Base-by-base conservation (phyloP, 2,329 filamentous ascomycete species). In the Paradendryphiella salina region DNA sequence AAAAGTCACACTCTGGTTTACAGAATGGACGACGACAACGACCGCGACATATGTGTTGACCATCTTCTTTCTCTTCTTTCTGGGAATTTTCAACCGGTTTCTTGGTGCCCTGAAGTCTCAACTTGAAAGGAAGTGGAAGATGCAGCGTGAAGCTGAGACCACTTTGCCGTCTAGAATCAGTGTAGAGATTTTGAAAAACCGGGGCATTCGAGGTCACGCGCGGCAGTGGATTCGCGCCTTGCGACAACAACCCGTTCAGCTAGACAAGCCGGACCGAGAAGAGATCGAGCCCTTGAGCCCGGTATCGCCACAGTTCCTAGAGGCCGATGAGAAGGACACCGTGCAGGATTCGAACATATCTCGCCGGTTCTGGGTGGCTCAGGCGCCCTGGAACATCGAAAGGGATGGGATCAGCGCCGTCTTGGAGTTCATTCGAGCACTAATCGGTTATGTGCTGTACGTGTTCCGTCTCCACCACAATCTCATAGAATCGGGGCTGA, bases 391-490 rank as follows among this genome's bases (percentile, higher is more conserved):
- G 60, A 60, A 46, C 41, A n/a, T 57, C 14, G 60, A 57, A 39
- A 56, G 41, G 33, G 61, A 70, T 50, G 56, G 54, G 1, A 40
- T 55, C 3, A 55, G 60, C 14, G 64, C 60, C 9, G 7, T 49
- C 14, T 26, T 70, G 20, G 66, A 68, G 39, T 67, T 66, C 33
- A 23, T 48, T 7, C 52, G 66, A 26, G 65, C 65, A 6, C 41
- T 67, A 17, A 59, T 69, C 31, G 63, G 66, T 11, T 69, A 70
- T 44, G 51, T 67, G 38, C 40, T 71, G 66, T 70, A 51, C 41
- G 62, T 58, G 6, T 9, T 20, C 21, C 26, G 3, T 23, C 13
- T 34, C 40, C n/a, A 14, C 11, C 14, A 10, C 34, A 26, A 18
- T 13, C 0, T 14, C 10, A 5, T 13, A 23, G 3, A 17, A 1